Evolutionary conservation across 129 eudicot species (phyloP), one percentile per base, ranked within the genome.

Genomic region (Flaveria sonorensis): DNA sequence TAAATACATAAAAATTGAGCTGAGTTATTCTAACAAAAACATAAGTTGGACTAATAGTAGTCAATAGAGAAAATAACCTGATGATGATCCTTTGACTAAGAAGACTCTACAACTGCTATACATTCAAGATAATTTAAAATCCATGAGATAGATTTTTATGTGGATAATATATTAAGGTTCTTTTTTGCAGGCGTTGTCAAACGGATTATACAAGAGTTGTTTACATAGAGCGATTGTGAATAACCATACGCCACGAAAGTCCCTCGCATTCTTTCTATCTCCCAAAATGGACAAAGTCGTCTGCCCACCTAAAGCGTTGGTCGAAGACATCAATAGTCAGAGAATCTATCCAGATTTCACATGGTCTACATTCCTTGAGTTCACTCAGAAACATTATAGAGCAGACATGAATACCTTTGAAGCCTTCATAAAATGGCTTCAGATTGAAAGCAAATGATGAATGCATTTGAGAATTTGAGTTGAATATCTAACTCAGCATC

Each of bases 221-320:
- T 69, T 92, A 72, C 97, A 92, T 82, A 87, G 97, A 78, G 97
- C 97, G 2, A 92, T 89, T 28, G 93, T 92, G 51, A 92, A 89
- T 75, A 84, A 74, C 36, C 57, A 59, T 42, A 83, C 82, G 1
- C 87, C 96, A 56, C 86, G 97, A 51, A 88, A 86, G 76, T 89
- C 96, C 48, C 81, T 92, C 13, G 97, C 96, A 18, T 92, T 89
- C 84, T 92, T 92, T 74, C 81, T 92, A 19, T 89, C 93, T 68
- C 97, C 97, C 0, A 83, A 32, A 75, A 76, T 73, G 82, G 89
- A 89, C 83, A 89, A 81, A 62, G 77, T 89, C 19, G 81, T 92
- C 19, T 76, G 82, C 39, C 85, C 96, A 2, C 97, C 97, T 69
- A 78, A 85, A 76, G 87, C 82, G 23, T 70, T 92, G 83, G 61